Conservation (phyloP, 371 early-diverging fungal species). For the Rhizomucor miehei region DNA sequence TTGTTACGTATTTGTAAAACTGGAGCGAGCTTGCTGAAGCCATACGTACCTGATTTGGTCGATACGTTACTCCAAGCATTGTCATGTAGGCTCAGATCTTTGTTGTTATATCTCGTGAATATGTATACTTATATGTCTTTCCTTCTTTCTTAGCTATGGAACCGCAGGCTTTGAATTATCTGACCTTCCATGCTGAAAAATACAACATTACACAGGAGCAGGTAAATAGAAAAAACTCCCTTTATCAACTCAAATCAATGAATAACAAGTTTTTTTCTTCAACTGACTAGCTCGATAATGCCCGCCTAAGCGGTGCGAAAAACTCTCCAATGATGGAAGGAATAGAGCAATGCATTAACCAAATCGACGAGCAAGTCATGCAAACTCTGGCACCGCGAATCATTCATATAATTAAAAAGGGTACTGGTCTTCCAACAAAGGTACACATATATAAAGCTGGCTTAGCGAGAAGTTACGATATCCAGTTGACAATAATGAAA, state of each 20-base stretch:
- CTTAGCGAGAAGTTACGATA: no score
- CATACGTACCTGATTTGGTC: slow-evolving; percentile 71
- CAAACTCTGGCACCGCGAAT: slow-evolving; percentile 65
- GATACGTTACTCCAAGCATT: slow-evolving; percentile 79
- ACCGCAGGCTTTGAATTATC: slow-evolving; percentile 70
- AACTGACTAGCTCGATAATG: slow-evolving; percentile 66
- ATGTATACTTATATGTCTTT: no score
- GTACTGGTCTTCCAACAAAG: slow-evolving; percentile 87
- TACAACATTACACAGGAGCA: slow-evolving; percentile 88
- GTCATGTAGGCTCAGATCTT: slow-evolving; percentile 48
- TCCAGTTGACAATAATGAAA: no score
- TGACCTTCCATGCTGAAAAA: slow-evolving; percentile 87
- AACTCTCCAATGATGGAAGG: slow-evolving; percentile 86
- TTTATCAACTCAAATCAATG: no score
- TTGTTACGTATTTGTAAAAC: slow-evolving; percentile 81
- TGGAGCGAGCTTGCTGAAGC: slow-evolving; percentile 68
- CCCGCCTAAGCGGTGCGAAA: slow-evolving; percentile 68
- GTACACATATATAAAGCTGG: slow-evolving; percentile 50
- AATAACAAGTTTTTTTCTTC: background rate
- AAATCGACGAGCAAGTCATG: slow-evolving; percentile 72
- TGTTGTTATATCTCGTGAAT: no score
- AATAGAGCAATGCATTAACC: slow-evolving; percentile 72
- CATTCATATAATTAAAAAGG: slow-evolving; percentile 71
- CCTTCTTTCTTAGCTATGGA: slow-evolving; percentile 53
- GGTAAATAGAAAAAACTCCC: no score